These are phyloP conservation scores for Hanseniaspora hatyaiensis DNA, from an alignment of 805 yeast genomes.

Conservation along the genomic window DNA sequence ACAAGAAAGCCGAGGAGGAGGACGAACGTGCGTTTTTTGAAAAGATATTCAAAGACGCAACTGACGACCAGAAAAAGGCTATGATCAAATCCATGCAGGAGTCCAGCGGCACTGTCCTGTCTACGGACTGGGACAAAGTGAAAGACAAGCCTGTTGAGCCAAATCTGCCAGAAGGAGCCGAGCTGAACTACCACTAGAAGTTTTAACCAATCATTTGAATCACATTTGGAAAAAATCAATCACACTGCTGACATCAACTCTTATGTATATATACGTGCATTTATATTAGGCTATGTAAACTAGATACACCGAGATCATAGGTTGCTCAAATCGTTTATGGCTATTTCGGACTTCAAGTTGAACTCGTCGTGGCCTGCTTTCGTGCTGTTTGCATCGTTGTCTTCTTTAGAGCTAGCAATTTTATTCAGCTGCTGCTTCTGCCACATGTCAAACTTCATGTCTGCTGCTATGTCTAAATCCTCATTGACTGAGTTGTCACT, in stretches of 20 bases:
- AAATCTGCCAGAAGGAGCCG: slow-evolving; percentile 66
- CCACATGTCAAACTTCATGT: slow-evolving; percentile 25
- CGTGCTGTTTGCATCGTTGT: slow-evolving; percentile 17
- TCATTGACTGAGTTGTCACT: slow-evolving; percentile 8
- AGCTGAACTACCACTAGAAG: slow-evolving; percentile 45
- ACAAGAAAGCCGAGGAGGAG: slow-evolving; percentile 3
- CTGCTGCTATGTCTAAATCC: slow-evolving; percentile 23
- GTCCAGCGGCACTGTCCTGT: slow-evolving; percentile 83
- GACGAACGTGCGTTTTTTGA: slow-evolving; percentile 55
- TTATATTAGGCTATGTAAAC: too few species aligned
- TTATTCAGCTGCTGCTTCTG: slow-evolving; percentile 27
- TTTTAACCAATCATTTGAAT: too few species aligned
- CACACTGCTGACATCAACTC: too few species aligned
- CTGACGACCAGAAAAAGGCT: slow-evolving; percentile 78
- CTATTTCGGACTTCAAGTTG: slow-evolving; percentile 3
- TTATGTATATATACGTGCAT: background rate
- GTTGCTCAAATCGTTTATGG: slow-evolving; percentile 7
- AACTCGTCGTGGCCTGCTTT: slow-evolving; percentile 9
- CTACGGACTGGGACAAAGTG: slow-evolving; percentile 91
- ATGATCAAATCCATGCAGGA: slow-evolving; percentile 96
- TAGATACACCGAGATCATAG: too few species aligned
- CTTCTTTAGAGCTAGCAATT: slow-evolving; percentile 10
- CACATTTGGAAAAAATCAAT: too few species aligned
- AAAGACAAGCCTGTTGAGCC: slow-evolving; percentile 50
- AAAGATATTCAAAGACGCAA: slow-evolving; percentile 62